Conservation (phyloP, 1,139 yeast genomes). For the Pichia sp. region DNA sequence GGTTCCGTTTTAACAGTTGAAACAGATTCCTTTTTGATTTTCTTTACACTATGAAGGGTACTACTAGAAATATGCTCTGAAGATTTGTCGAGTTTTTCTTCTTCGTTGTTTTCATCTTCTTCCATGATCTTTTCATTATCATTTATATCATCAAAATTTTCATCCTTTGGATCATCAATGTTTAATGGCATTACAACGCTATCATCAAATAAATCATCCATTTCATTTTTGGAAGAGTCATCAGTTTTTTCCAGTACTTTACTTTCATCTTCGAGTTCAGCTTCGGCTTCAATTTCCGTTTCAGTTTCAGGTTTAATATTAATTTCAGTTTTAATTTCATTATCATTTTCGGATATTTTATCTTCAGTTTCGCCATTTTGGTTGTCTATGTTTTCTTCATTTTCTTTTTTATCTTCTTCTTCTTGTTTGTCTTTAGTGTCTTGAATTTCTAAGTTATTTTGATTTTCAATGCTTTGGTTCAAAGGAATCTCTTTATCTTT, state of each 20-base stretch:
- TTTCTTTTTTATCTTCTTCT: neutral
- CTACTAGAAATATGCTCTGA: neutral
- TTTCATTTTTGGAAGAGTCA: neutral
- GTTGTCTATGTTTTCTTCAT: neutral
- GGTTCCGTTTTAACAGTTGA: slow-evolving; percentile 6
- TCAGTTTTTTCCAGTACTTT: neutral
- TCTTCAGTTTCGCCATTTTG: no score
- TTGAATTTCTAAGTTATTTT: no score
- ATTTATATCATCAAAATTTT: slow-evolving; percentile 1
- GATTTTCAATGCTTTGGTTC: neutral
- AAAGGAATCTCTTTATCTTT: no score
- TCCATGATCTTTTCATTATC: slow-evolving; percentile 1
- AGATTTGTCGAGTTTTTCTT: neutral
- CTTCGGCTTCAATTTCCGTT: neutral
- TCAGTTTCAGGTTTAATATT: neutral
- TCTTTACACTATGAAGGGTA: neutral
- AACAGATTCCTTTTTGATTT: neutral
- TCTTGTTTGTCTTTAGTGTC: neutral
- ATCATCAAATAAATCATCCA: slow-evolving; percentile 6
- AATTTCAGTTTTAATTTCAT: neutral
- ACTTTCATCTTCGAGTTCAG: neutral
- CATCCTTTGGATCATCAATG: slow-evolving; percentile 3
- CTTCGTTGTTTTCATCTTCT: neutral
- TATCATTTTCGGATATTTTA: no score
- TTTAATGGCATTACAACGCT: neutral